phyloP scores from a whole-genome alignment of 2,329 filamentous ascomycete species.

The Verticillium alfalfae region DNA sequence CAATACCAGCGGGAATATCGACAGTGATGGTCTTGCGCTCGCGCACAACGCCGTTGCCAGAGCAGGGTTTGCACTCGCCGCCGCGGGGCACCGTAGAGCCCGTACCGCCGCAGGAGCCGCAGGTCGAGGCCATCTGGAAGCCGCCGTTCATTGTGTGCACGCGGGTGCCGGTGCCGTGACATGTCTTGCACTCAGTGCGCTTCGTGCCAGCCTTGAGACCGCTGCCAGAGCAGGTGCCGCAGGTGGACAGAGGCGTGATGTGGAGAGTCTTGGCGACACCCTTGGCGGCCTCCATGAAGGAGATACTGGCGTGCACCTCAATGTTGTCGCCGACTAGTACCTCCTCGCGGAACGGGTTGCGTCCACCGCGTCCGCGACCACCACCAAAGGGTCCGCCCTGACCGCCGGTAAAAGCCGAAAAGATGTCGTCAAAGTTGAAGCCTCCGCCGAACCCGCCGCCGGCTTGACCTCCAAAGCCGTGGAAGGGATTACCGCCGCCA shows the following conservation, averaged over 20 bases:
- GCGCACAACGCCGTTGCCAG: conserved; percentile 76
- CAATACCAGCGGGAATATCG: conserved; percentile 91
- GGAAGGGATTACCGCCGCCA: conserved; percentile 59
- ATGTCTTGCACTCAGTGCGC: conserved; percentile 68
- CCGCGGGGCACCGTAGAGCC: conserved; percentile 73
- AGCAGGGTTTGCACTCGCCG: conserved; percentile 73
- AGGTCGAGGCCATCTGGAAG: conserved; percentile 94
- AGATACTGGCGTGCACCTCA: conserved; percentile 87
- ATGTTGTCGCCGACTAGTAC: conserved; percentile 93
- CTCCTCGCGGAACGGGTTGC: conserved; percentile 69
- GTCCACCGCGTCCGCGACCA: conserved; percentile 42
- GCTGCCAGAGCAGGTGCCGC: conserved; percentile 75
- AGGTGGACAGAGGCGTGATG: conserved; percentile 76
- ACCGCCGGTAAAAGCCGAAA: conserved; percentile 71
- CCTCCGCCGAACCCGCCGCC: conserved; percentile 73
- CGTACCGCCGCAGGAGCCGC: conserved; percentile 71
- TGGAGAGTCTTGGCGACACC: conserved; percentile 83
- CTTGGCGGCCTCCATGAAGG: conserved; percentile 94
- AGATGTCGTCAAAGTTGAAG: conserved; percentile 95
- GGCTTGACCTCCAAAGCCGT: conserved; percentile 54
- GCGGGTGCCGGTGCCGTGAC: conserved; percentile 79
- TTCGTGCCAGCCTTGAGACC: conserved; percentile 79
- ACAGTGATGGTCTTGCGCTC: conserved; percentile 80
- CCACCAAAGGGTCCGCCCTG: conserved; percentile 49
- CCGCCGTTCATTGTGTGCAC: conserved; percentile 88